Conservation (phyloP, 441 rosid genomes). For the Gossypium davidsonii region DNA sequence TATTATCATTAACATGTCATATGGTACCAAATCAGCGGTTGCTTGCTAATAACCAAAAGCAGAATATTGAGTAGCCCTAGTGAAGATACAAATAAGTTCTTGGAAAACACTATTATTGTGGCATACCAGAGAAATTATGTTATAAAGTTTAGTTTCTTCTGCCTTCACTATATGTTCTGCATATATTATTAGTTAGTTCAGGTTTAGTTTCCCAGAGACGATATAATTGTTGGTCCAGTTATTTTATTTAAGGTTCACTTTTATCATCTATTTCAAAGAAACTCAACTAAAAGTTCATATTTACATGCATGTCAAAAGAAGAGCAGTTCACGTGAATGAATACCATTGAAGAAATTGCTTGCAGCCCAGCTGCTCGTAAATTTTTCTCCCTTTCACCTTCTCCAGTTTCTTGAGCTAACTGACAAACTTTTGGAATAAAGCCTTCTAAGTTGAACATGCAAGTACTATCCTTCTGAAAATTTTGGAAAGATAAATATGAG, state of each 20-base stretch:
- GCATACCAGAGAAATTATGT: neutral
- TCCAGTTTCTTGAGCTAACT: slow-evolving; percentile 70
- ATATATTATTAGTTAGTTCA: neutral
- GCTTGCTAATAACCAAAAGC: neutral
- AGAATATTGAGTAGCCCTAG: no score
- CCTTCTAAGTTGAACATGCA: slow-evolving; percentile 78
- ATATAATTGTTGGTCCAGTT: neutral
- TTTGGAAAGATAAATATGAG: slow-evolving; percentile 16
- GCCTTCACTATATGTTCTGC: neutral
- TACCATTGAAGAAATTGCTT: slow-evolving; percentile 76
- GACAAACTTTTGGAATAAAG: slow-evolving; percentile 74
- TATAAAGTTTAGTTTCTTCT: neutral
- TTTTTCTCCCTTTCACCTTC: slow-evolving; percentile 51
- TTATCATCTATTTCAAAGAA: neutral
- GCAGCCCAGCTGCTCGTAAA: slow-evolving; percentile 55
- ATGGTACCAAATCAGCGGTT: neutral
- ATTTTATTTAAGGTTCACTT: slow-evolving; percentile 3
- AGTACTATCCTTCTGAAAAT: slow-evolving; percentile 68
- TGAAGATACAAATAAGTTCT: neutral
- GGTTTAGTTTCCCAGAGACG: neutral
- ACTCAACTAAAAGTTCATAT: slow-evolving; percentile 3
- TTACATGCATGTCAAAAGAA: neutral
- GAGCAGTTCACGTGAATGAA: neutral
- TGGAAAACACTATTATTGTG: neutral
- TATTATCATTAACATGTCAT: neutral